Base-by-base conservation (phyloP, 768 basidiomycete species). In the Terana coerulea region DNA sequence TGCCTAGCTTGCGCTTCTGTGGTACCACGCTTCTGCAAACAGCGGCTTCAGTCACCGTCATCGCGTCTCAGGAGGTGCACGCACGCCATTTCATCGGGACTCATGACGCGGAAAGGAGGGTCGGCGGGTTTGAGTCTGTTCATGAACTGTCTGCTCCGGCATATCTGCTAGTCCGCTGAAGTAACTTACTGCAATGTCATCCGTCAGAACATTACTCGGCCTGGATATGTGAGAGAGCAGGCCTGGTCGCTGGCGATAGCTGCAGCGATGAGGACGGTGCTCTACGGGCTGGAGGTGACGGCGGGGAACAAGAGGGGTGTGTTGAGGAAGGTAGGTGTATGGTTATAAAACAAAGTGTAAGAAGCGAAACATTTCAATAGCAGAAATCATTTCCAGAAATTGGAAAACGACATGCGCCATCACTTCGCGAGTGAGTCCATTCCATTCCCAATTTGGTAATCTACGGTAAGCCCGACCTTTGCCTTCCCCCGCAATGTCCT, bases 1-100 rank as follows among this genome's bases (percentile, higher is more conserved):
- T 39, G 4, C 53, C 33, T 17, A 69, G 64, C 59, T 74, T 74
- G 58, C 72, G 72, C 57, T 74, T 74, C 61, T 71, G 72, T 21
- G 71, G 59, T 40, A 67, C 62, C 24, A n/a, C n/a, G n/a, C n/a
- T n/a, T n/a, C n/a, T n/a, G n/a, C n/a, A n/a, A n/a, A n/a, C n/a
- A n/a, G n/a, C n/a, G n/a, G n/a, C n/a, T n/a, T n/a, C n/a, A n/a
- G n/a, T n/a, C n/a, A n/a, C n/a, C n/a, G n/a, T n/a, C n/a, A n/a
- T n/a, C 31, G 14, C 24, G 33, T 47, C n/a, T 26, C 52, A 40
- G 49, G 17, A 30, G 31, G 26, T 2, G 12, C 21, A 52, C 51
- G 42, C 42, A 52, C 51, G 44, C 36, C 37, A 40, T 15, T 15
- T 33, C 19, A 9, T 40, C 37, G 3, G 36, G 37, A 21, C 15